Evolutionary conservation across 2,329 filamentous ascomycete genomes (phyloP).

Genomic region (Stromatinia cepivora): DNA sequence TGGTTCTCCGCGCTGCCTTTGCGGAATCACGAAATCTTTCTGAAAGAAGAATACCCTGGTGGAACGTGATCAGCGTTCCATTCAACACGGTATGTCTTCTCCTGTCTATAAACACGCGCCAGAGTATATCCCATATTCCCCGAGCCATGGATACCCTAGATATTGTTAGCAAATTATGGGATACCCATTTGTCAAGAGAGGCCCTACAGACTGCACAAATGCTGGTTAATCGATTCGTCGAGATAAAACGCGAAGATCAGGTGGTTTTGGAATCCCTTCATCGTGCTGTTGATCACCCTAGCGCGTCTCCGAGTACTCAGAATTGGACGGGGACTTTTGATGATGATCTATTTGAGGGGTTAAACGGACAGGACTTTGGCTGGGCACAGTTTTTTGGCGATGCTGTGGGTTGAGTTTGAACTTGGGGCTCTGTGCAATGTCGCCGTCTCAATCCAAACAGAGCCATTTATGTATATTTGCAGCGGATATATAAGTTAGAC

Average conservation of each 20-base stretch:
- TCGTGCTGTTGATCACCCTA: conserved; percentile 22
- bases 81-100: conserved; percentile 33
- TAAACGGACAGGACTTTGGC: conserved; percentile 1
- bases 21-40: conserved; percentile 26
- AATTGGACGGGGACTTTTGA: conserved; percentile 1
- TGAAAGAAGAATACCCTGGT: conserved; percentile 30
- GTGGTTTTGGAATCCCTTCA: conserved; percentile 29
- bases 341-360: conserved; percentile 7
- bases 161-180: conserved; percentile 23
- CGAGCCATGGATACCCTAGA: conserved; percentile 29
- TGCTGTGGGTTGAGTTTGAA: not conserved
- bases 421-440: not conserved
- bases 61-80: conserved; percentile 31
- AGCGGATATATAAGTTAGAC: not conserved
- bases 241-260: conserved; percentile 28
- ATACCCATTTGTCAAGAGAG: conserved; percentile 31
- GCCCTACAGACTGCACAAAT: conserved; percentile 30
- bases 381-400: conserved; percentile 19
- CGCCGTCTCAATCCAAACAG: too few species aligned
- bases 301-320: not conserved
- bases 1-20: conserved; percentile 29
- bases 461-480: not conserved
- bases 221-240: conserved; percentile 31
- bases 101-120: conserved; percentile 28
- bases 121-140: conserved; percentile 30